Evolutionary conservation across 2,329 filamentous ascomycete species (phyloP).

Genomic region (Meredithiella fracta): DNA sequence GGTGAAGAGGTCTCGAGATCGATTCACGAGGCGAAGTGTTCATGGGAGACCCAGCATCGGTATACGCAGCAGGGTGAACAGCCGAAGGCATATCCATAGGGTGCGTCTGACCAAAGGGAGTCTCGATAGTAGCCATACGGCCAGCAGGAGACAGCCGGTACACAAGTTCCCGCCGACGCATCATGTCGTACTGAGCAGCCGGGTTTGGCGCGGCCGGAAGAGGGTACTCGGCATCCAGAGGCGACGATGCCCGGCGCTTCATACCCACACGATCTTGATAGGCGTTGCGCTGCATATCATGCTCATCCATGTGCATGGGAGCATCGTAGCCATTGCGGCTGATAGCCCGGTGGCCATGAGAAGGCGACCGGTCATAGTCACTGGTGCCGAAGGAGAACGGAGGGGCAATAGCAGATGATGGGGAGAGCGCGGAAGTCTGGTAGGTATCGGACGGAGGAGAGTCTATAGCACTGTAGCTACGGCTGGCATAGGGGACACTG

Average conservation of each 20-base stretch:
- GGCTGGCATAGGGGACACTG: conserved; percentile 30
- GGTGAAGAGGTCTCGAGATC: conserved; percentile 26
- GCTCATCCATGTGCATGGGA: conserved; percentile 30
- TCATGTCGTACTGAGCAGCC: conserved; percentile 26
- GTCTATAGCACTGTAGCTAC: conserved; percentile 19
- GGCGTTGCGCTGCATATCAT: conserved; percentile 24
- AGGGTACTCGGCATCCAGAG: conserved; percentile 31
- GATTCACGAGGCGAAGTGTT: conserved; percentile 34
- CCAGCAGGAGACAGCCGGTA: conserved; percentile 37
- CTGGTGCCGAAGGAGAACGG: conserved; percentile 23
- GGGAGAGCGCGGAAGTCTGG: conserved; percentile 32
- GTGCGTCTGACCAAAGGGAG: conserved; percentile 30
- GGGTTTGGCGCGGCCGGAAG: conserved; percentile 25
- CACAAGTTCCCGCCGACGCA: conserved; percentile 28
- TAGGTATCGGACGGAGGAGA: conserved; percentile 28
- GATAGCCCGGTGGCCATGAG: conserved; percentile 26
- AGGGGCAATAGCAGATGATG: too few relatives aligned
- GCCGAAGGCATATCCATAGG: conserved; percentile 34
- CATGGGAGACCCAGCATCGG: conserved; percentile 21
- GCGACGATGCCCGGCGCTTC: conserved; percentile 41
- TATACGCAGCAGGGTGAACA: conserved; percentile 26
- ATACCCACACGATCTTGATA: conserved; percentile 36
- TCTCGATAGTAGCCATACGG: conserved; percentile 31
- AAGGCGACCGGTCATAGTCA: conserved; percentile 33
- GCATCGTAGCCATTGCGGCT: conserved; percentile 28